Evolutionary conservation across 495 filamentous ascomycete species (phyloP), one percentile per base, ranked within the genome.

Genomic region (Penicillium canescens): DNA sequence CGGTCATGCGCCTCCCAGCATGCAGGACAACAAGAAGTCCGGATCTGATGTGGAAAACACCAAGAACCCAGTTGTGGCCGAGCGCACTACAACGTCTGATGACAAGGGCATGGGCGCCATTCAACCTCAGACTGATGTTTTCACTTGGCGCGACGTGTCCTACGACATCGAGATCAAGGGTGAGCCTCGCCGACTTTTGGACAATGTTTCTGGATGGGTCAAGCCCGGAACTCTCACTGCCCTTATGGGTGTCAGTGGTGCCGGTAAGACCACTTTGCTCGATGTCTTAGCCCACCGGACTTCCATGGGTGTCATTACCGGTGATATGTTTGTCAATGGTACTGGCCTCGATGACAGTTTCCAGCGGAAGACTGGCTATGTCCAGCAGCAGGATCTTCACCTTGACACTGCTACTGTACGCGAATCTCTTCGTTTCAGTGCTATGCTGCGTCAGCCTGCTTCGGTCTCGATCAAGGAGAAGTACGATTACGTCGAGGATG

Each of bases 301-400:
- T 16, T 65, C 67, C 2, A 73, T 80, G 48, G 80, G 82, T 33
- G 71, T 78, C 2, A 71, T 84, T 0, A 72, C 63, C 10, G 80
- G 79, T 20, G 75, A 79, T 20, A 77, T 84, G 62, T 67, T 81
- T 38, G 78, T 84, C 10, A 74, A 82, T 52, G 80, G 80, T 1
- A 58, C 57, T 6, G 59, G 57, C 0, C 61, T 86, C 13, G 89
- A 93, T 63, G 70, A 76, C 4, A 90, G 87, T 0, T 96, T 96
- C 77, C 90, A 94, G 61, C 84, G 92, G 20, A 94, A 92, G 73
- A 95, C 91, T 3, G 92, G 92, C 6, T 97, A 96, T 60, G 92
- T 93, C 16, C 89, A 97, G 59, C 92, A 97, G 65, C 90, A 95
- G 65, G 92, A 97, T 79, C 78, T 97, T 13, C 92, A 96, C 68